Evolutionary conservation across 257 asterid genomes (phyloP).

Genomic region (Penstemon barbatus): DNA sequence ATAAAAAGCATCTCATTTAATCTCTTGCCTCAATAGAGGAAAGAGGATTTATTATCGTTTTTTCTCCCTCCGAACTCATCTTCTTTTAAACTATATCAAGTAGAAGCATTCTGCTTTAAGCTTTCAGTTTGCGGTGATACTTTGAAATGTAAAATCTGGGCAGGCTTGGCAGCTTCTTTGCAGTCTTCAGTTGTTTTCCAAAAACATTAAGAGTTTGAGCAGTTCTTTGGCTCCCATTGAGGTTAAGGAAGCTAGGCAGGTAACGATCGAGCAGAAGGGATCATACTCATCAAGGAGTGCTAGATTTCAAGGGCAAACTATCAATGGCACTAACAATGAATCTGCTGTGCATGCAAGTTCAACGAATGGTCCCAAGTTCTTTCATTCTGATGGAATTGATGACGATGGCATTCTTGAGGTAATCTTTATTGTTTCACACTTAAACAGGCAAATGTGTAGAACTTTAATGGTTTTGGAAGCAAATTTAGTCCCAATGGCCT

Average conservation of each 20-base stretch:
- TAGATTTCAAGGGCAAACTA: conserved; percentile 35
- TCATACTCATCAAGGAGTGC: conserved; percentile 28
- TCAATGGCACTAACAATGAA: conserved; percentile 30
- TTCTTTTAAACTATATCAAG: background rate
- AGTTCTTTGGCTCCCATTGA: conserved; percentile 39
- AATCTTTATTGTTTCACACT: conserved; percentile 31
- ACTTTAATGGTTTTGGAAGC: conserved; percentile 9
- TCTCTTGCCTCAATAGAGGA: too few species aligned
- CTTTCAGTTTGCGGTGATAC: conserved; percentile 24
- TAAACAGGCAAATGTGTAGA: background rate
- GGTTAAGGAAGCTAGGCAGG: conserved; percentile 44
- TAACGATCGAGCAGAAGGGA: conserved; percentile 32
- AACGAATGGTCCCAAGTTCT: conserved; percentile 28
- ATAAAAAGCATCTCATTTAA: too few species aligned
- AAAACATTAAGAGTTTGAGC: conserved; percentile 30
- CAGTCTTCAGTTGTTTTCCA: conserved; percentile 8
- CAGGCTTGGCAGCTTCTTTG: conserved; percentile 94
- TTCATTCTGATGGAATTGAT: conserved; percentile 42
- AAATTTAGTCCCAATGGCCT: conserved; percentile 5
- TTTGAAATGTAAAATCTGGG: conserved; percentile 27
- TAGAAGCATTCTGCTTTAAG: conserved; percentile 8
- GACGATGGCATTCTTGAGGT: conserved; percentile 91
- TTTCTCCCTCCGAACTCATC: background rate
- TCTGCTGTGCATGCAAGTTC: conserved; percentile 36
- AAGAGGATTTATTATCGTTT: too few species aligned